These are phyloP conservation scores for Colletotrichum destructivum DNA, from an alignment of 2,329 filamentous ascomycete species.

Conservation along the genomic window DNA sequence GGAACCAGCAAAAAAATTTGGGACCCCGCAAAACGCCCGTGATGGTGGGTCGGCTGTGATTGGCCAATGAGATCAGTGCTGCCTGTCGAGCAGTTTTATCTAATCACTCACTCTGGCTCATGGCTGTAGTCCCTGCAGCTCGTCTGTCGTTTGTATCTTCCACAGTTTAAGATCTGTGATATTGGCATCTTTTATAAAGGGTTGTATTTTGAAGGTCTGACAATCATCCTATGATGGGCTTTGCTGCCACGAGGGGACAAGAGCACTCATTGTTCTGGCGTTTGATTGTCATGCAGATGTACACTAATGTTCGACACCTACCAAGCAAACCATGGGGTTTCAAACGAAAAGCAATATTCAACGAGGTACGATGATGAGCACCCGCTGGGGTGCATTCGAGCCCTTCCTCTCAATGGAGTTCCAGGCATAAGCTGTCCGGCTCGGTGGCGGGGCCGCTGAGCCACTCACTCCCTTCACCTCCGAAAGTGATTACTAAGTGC, in stretches of 20 bases:
- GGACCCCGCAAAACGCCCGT: slow-evolving; percentile 38
- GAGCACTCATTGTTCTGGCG: not conserved
- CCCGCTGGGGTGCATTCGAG: not conserved
- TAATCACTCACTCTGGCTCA: slow-evolving; percentile 13
- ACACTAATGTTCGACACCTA: not conserved
- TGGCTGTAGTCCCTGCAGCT: not conserved
- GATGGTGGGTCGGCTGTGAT: slow-evolving; percentile 23
- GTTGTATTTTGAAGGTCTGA: no score
- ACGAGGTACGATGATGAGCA: not conserved
- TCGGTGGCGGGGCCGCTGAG: slow-evolving; percentile 11
- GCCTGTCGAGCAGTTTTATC: not conserved
- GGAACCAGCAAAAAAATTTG: slow-evolving; percentile 37
- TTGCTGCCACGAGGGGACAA: not conserved
- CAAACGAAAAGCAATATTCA: not conserved
- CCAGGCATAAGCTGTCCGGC: not conserved
- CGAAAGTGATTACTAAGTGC: slow-evolving; percentile 19
- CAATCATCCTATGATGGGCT: not conserved
- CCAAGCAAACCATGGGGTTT: not conserved
- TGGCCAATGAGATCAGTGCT: slow-evolving; percentile 34
- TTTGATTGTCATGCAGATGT: not conserved
- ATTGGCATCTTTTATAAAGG: no score
- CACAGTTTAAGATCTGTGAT: not conserved
- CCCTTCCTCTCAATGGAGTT: not conserved
- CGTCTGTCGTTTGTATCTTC: not conserved
- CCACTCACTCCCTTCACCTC: not conserved